Base-by-base conservation (phyloP, 768 basidiomycete species). In the Podaxis sp. region DNA sequence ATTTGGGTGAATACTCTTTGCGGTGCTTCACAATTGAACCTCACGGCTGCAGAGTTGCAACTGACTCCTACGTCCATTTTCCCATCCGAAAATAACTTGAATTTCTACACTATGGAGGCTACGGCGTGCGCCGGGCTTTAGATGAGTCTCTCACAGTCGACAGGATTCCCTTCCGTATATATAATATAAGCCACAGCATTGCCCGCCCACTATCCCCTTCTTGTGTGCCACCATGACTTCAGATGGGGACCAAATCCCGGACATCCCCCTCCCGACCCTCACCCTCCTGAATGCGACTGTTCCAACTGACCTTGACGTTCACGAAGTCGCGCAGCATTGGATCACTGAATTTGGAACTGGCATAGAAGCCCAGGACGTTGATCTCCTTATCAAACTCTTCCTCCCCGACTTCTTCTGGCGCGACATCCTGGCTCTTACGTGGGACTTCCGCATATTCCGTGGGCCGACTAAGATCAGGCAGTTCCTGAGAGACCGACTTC, bases 371-470 rank as follows among this genome's bases (percentile, higher is more conserved):
- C 52, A 61, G 40, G 61, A 73, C 21, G 54, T 57, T 7, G 32
- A 66, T 13, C 52, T 53, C 5, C 21, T 70, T 36, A 25, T 62
- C 16, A 40, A 59, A 16, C 69, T 71, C 27, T 65, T 71, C 40
- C 63, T 68, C 28, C 63, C 64, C 1, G 66, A 67, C 9, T 52
- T 35, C 3, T 70, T 74, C 57, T 85, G 84, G 85, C 74, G 81
- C 21, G 85, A 86, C 65, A 72, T 79, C 32, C 66, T 82, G 13
- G 70, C 80, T 1, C 68, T 85, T 46, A 85, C 86, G 0, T 83
- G 79, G 77, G 75, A 81, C 65, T 76, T 87, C 63, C 77, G 81
- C 5, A 81, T 81, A 1, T 76, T 84, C 63, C 67, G 70, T 4
- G 74, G 75, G 0, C 66, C 61, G 18, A 55, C 68, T n/a, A 64